Percentiles rank a stretch among this genome's conserved stretches.
phyloP scores from a whole-genome alignment of 2,329 filamentous ascomycete genomes.

The Pleoardoris graminearum region DNA sequence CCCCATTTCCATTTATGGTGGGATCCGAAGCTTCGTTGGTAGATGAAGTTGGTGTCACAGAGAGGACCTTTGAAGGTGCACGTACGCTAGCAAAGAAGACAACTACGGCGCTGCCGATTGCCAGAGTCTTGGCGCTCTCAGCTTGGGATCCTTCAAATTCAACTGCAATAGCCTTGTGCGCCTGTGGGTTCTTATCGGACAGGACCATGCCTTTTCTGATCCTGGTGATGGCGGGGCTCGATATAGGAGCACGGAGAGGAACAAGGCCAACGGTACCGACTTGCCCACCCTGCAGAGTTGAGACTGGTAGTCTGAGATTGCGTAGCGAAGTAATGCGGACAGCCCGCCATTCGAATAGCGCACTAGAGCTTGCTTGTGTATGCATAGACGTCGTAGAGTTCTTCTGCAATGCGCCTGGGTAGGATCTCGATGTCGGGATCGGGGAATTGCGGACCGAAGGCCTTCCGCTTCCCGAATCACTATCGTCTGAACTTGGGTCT shows the following conservation, averaged over 20 bases:
- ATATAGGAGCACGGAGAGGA: slow-evolving; percentile 37
- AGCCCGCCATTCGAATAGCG: slow-evolving; percentile 67
- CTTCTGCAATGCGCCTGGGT: slow-evolving; percentile 51
- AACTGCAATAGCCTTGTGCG: slow-evolving; percentile 58
- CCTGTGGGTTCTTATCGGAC: slow-evolving; percentile 61
- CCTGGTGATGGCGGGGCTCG: slow-evolving; percentile 39
- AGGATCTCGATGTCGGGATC: slow-evolving; percentile 51
- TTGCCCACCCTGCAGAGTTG: slow-evolving; percentile 74
- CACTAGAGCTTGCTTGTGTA: background rate
- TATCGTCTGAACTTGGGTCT: slow-evolving; percentile 39
- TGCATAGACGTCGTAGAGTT: slow-evolving; percentile 5
- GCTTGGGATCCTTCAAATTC: slow-evolving; percentile 61
- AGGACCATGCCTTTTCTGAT: slow-evolving; percentile 83
- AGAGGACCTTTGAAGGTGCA: slow-evolving; percentile 74
- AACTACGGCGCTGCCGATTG: slow-evolving; percentile 71
- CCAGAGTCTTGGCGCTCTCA: slow-evolving; percentile 64
- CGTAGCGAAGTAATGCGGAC: slow-evolving; percentile 84
- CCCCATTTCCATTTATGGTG: slow-evolving; percentile 16
- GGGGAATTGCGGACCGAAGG: slow-evolving; percentile 26
- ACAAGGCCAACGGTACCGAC: slow-evolving; percentile 86
- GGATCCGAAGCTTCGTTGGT: slow-evolving; percentile 19
- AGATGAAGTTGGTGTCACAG: slow-evolving; percentile 40
- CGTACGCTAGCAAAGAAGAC: slow-evolving; percentile 87
- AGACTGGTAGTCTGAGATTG: slow-evolving; percentile 82
- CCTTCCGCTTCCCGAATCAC: slow-evolving; percentile 41